A percentile compares a stretch with the other conserved stretches of the same genome.
phyloP scores from a whole-genome alignment of 2,329 filamentous ascomycete species.

The Ophiostoma sp. region DNA sequence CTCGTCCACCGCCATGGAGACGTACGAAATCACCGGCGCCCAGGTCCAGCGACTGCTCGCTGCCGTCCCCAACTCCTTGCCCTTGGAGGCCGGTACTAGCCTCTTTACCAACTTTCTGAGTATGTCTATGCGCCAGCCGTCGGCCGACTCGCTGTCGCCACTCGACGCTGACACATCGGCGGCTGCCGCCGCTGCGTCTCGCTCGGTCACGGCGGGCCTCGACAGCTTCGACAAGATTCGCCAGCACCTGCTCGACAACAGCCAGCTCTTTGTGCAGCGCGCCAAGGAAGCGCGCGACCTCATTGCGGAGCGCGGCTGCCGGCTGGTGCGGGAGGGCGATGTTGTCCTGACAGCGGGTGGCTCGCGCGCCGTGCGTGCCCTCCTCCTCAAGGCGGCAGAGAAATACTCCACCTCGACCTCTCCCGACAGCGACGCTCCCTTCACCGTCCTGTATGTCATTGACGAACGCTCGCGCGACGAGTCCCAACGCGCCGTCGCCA shows the following conservation, averaged over 20 bases:
- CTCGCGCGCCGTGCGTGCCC: slow-evolving; percentile 75
- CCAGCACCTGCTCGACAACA: slow-evolving; percentile 81
- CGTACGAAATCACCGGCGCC: slow-evolving; percentile 77
- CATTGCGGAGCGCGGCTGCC: slow-evolving; percentile 76
- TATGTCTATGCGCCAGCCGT: slow-evolving; percentile 63
- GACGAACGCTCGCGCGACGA: slow-evolving; percentile 56
- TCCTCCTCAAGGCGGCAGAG: slow-evolving; percentile 73
- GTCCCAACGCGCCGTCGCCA: slow-evolving; percentile 68
- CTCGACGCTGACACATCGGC: neutral
- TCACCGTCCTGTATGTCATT: slow-evolving; percentile 80
- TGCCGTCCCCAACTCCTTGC: slow-evolving; percentile 83
- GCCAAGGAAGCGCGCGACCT: slow-evolving; percentile 82
- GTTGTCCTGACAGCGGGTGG: slow-evolving; percentile 91
- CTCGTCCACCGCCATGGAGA: slow-evolving; percentile 89
- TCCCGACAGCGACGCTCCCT: slow-evolving; percentile 45
- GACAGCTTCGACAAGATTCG: slow-evolving; percentile 78
- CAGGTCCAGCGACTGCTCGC: slow-evolving; percentile 77
- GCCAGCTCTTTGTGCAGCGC: slow-evolving; percentile 79
- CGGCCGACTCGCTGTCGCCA: neutral
- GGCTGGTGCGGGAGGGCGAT: slow-evolving; percentile 74
- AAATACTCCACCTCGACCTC: slow-evolving; percentile 39
- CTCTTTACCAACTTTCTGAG: slow-evolving; percentile 94
- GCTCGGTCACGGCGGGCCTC: slow-evolving; percentile 33
- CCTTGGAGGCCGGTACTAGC: slow-evolving; percentile 89
- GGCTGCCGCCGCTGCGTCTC: neutral